Evolutionary conservation across 371 early-diverging fungal species (phyloP), one percentile per base, ranked within the genome.

Genomic region (Mucor saturninus): DNA sequence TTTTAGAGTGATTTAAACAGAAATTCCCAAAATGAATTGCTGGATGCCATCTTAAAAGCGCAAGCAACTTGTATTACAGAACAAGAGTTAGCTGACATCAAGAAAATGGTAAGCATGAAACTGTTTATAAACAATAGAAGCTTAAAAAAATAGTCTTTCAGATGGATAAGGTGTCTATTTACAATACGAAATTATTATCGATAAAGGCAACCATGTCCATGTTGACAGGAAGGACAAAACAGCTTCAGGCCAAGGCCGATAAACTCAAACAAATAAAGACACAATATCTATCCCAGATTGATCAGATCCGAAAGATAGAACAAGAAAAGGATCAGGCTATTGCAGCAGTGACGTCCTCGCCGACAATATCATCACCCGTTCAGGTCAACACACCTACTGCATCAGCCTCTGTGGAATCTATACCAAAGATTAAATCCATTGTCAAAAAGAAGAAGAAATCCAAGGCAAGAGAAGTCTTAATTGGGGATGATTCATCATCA

Each of bases 161-260:
- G 79, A 79, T 79, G 76, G 62, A 59, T 43, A 68, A 74, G 59
- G 72, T 79, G 14, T 61, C 74, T 1, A 31, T 50, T 4, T 80
- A 80, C 56, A 68, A 75, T 46, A 75, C 71, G 14, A 80, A 80
- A 28, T 51, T 80, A 8, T 40, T 69, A 42, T 72, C 75, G 0
- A 30, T 80, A 15, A 71, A 73, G 35, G 71, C 77, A 38, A 75
- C 73, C 7, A 75, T 80, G 75, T 57, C 72, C 2, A 71, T 73
- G 70, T 52, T 80, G 2, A 43, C 60, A 21, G 74, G 77, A 26
- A 64, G 75, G 31, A 67, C 77, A 3, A 63, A 64, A 11, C 75
- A 77, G 30, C 62, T 80, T 13, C 65, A 68, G 14, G 61, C 57
- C 7, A 59, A 72, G 45, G 77, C 77, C 0, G 62, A 71, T 11